phyloP scores from a whole-genome alignment of 2,329 filamentous ascomycete species.

The Ophiocordyceps sinensis region DNA sequence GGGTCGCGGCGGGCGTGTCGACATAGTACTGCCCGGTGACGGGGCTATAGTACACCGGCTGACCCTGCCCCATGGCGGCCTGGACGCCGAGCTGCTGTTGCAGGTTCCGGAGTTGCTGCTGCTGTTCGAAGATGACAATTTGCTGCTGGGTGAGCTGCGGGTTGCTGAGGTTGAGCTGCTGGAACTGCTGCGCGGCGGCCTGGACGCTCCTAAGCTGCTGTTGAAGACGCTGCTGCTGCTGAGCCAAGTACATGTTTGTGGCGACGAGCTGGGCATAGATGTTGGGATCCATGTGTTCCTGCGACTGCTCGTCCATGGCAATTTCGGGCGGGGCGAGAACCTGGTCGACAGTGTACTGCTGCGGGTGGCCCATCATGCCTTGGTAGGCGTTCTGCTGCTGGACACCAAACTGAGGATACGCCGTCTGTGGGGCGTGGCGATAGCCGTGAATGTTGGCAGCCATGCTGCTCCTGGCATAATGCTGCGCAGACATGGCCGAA shows the following conservation, averaged over 20 bases:
- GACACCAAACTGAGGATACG: constrained; percentile 32
- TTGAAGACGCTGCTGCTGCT: constrained; percentile 89
- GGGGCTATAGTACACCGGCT: constrained; percentile 75
- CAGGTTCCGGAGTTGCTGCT: constrained; percentile 25
- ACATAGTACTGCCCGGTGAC: constrained; percentile 75
- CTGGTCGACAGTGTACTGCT: constrained; percentile 70
- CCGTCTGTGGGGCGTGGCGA: constrained; percentile 40
- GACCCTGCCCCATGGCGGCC: constrained; percentile 39
- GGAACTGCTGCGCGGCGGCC: constrained; percentile 68
- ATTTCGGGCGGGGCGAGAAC: constrained; percentile 73
- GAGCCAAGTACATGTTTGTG: constrained; percentile 81
- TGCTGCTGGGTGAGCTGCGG: constrained; percentile 32
- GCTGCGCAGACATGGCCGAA: constrained; percentile 22
- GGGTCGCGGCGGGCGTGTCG: constrained; percentile 40
- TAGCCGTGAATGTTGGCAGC: constrained; percentile 28
- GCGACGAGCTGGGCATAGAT: constrained; percentile 80
- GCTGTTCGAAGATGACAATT: constrained; percentile 30
- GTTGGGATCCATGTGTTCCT: constrained; percentile 69
- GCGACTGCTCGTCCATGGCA: constrained; percentile 53
- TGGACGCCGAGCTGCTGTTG: constrained; percentile 24
- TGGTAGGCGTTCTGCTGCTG: constrained; percentile 19
- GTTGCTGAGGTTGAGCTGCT: constrained; percentile 55
- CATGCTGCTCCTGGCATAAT: constrained; percentile 29
- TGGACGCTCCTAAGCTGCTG: constrained; percentile 82
- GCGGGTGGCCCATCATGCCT: constrained; percentile 15